Base-by-base conservation (phyloP, 306 rosid species). In the Spatholobus suberectus region DNA sequence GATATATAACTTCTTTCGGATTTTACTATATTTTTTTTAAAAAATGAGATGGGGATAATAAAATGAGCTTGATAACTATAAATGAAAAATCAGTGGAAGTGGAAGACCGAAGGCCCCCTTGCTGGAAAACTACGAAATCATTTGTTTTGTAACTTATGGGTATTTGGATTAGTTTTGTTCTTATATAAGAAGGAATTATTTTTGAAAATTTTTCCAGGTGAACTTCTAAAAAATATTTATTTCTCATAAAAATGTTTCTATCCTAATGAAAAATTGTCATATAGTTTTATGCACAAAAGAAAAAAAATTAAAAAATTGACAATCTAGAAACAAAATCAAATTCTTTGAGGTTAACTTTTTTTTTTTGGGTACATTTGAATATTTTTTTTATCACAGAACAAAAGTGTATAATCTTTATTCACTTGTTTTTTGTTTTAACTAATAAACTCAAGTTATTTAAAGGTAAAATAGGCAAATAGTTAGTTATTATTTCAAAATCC, bases 401-500 rank as follows among this genome's bases (percentile, higher is more conserved):
- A 23, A 24, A 44, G 5, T 41, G 8, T 70, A 1, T 26, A 8
- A 59, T 23, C 41, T 57, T 54, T 26, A 17, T 40, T 41, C 41
- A 23, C 15, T 12, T 59, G 2, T 3, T 24, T 62, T 61, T 57
- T 38, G 15, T 21, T 57, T 71, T n/a, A 29, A 13, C 11, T 1
- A 26, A 9, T 14, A 52, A 8, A 78, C 21, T 20, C 24, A 43
- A 76, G 37, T 13, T 35, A 27, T 17, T 61, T 14, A 55, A 75
- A 46, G 29, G 29, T 9, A 75, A 76, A 59, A 18, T 59, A 41
- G 14, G 8, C 4, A 80, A 70, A 27, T 18, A 26, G 0, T 34
- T 81, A 14, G 41, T 17, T n/a, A 79, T 54, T 27, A n/a, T 70
- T 40, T 57, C 38, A 57, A 29, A 71, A 61, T 14, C 38, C 61